Evolutionary conservation across 805 yeast genomes (phyloP), one percentile per base, ranked within the genome.

Genomic region (Grigorovia jiainica): DNA sequence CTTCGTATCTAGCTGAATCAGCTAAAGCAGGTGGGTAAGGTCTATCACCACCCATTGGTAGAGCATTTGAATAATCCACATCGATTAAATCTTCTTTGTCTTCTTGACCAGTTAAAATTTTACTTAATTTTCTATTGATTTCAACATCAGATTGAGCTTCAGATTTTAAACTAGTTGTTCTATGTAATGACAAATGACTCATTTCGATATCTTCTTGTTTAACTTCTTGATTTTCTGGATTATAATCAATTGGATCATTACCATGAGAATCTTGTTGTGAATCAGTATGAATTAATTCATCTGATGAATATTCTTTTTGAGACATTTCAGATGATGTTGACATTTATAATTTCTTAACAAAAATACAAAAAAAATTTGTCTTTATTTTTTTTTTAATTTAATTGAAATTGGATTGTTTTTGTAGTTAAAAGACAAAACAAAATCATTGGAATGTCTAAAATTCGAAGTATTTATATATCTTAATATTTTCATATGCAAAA

Each of bases 11-110:
- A n/a, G 66, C 72, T 36, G 68, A 62, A 38, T 72, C 72, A 0
- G 82, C 82, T 39, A 80, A 67, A 20, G 66, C 41, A 7, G 85
- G 79, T 6, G 90, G 90, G 50, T 66, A 79, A 5, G 67, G 71
- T 57, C 81, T 72, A 25, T 70, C 77, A 7, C 74, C 78, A 34
- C 92, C 92, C 87, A 83, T 82, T 23, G 65, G 59, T 15, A 78
- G 78, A 19, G 39, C 40, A 24, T 41, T 34, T 15, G 47, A 40
- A 32, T 44, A 44, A 20, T 44, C 44, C 3, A 39, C 42, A 2
- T n/a, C 44, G 4, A 29, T 37, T 23, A 40, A 42, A 16, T 47
- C 52, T 11, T 41, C 47, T 4, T 41, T 47, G 31, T 43, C 40
- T 19, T 37, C 40, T 17, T 39, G 33, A 19, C 46, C 47, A 2